Base-by-base conservation (phyloP, 805 yeast genomes). In the Pichia phayaonensis region DNA sequence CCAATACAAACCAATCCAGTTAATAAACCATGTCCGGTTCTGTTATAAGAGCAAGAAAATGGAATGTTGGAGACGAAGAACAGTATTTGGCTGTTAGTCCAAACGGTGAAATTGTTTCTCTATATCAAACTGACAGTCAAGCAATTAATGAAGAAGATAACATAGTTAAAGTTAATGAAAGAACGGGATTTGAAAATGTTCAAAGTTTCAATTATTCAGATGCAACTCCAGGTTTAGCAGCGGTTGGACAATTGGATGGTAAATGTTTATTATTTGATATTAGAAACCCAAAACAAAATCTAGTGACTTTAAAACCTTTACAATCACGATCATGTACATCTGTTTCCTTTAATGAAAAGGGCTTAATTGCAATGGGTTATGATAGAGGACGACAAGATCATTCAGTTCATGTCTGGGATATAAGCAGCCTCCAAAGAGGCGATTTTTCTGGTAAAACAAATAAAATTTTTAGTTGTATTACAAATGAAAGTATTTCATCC, bases 371-470 rank as follows among this genome's bases (percentile, higher is more conserved):
- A 0, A 79, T 84, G 38, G 96, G 95, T 0, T 75, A 83, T 51
- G 97, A 89, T 55, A 79, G 87, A 56, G 83, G 84, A 21, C 73
- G 90, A 48, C 86, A 80, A 55, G 95, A 86, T 58, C 78, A 80
- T 52, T 82, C 92, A 22, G 68, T 90, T 42, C 85, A 85, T 56
- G 72, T 90, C 5, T 90, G 94, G 90, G 89, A 88, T 61, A 72
- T 86, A 4, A 42, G 31, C 8, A 46, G 44, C 15, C 21, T 55
- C 13, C 46, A 48, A n/a, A 45, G 39, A 16, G 79, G 77, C 49
- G 81, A 81, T 56, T 84, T 80, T 54, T 69, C 79, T 1, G 65
- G 72, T 44, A 65, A 64, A 42, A 69, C 74, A 47, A 71, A 71
- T 22, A 75, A 74, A 51, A 78, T 79, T 10, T 71, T 73, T 45